Evolutionary conservation across 1,284 basidiomycete genomes (phyloP), one percentile per base, ranked within the genome.

Genomic region (Sporisorium graminicola): DNA sequence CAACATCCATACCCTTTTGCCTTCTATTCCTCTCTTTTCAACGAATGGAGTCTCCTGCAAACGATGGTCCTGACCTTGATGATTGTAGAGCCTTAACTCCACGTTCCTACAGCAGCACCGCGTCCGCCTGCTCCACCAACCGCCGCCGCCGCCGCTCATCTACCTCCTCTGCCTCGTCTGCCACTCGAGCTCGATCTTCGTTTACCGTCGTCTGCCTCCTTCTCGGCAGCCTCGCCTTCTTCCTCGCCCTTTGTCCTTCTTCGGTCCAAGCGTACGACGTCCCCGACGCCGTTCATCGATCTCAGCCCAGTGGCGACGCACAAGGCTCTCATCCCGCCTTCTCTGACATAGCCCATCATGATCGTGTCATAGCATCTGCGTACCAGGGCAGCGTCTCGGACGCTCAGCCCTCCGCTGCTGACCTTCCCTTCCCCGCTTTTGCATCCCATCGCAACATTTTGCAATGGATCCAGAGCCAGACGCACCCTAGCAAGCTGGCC

Each of bases 11-110:
- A 16, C 40, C 6, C 18, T n/a, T 10, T 46, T 31, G 27, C 24
- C 24, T 59, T 27, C 52, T 20, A 20, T 12, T 3, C 29, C 43
- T 52, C 20, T n/a, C 20, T 8, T 47, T 57, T 29, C 64, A 73
- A 66, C 73, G 63, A 63, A 75, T 75, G 73, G 73, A 75, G 73
- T 54, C 29, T 54, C 64, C 60, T 57, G 26, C 63, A 53, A 71
- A 71, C 16, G 73, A 75, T 71, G 67, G 73, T 47, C 59, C 73
- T 37, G 73, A 75, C 50, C 47, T 71, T 40, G 73, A 75, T 70
- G 67, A 60, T 75, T 75, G 73, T 75, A 75, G 67, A 67, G 64
- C 67, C 67, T 75, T 75, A 66, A 75, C 54, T 43, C 47, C 58
- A 40, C 40, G 40, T 61, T 35, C 43, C n/a, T 13, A 24, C 14